phyloP scores from a whole-genome alignment of 805 yeast genomes.

The Wickerhamiella australiensis region DNA sequence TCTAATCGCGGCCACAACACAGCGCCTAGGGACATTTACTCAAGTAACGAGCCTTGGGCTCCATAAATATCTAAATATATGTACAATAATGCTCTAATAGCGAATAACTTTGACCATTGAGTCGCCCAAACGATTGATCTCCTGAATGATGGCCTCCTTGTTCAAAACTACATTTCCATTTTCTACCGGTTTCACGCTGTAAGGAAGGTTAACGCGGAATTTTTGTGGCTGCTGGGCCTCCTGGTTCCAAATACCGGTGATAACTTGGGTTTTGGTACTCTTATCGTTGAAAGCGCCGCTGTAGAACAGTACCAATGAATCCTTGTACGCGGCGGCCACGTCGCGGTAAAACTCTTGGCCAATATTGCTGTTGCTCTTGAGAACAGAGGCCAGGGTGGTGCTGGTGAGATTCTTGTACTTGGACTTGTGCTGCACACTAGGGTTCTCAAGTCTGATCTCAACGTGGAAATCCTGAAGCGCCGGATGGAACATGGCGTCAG shows the following conservation, averaged over 20 bases:
- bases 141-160: slow-evolving; percentile 58
- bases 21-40: no score
- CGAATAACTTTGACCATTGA: slow-evolving; percentile 26
- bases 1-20: no score
- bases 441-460: slow-evolving; percentile 46
- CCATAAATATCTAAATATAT: slow-evolving; percentile 10
- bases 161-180: slow-evolving; percentile 35
- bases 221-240: slow-evolving; percentile 42
- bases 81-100: slow-evolving; percentile 5
- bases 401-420: slow-evolving; percentile 28
- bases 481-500: slow-evolving; percentile 60
- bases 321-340: slow-evolving; percentile 49
- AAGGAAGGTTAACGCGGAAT: slow-evolving; percentile 70
- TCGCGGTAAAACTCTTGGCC: slow-evolving; percentile 48
- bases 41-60: neutral
- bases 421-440: slow-evolving; percentile 33
- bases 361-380: slow-evolving; percentile 42
- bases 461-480: slow-evolving; percentile 78
- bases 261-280: slow-evolving; percentile 34
- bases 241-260: slow-evolving; percentile 77
- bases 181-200: slow-evolving; percentile 39
- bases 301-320: slow-evolving; percentile 56
- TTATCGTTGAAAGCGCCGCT: slow-evolving; percentile 37
- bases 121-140: slow-evolving; percentile 40
- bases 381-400: slow-evolving; percentile 31